Conservation (phyloP, 352 stramenopile species). For the Sclerospora graminicola region DNA sequence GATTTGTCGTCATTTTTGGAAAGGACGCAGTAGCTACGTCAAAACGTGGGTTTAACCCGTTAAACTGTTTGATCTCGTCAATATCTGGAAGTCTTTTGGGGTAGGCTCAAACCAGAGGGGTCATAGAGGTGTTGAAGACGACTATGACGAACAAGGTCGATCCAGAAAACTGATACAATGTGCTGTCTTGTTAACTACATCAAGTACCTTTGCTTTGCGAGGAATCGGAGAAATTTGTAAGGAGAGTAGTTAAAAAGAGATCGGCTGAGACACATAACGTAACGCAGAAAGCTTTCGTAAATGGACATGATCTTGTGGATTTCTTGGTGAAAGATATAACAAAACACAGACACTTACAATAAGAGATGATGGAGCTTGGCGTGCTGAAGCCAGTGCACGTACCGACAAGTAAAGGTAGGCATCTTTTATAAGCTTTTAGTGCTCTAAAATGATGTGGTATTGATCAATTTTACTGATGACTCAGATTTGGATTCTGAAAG, state of each 20-base stretch:
- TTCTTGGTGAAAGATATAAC: slow-evolving; percentile 60
- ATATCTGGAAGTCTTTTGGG: slow-evolving; percentile 73
- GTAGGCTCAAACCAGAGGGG: slow-evolving; percentile 36
- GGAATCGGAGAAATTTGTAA: no score
- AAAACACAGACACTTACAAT: slow-evolving; percentile 54
- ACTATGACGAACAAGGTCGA: slow-evolving; percentile 43
- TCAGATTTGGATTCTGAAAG: slow-evolving; percentile 66
- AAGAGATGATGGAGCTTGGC: no score
- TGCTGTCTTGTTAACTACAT: slow-evolving; percentile 61
- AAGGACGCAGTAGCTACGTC: no score
- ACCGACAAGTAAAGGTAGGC: slow-evolving; percentile 4
- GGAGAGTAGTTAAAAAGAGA: no score
- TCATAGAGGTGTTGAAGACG: no score
- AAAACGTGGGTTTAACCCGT: slow-evolving; percentile 58
- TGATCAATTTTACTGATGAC: slow-evolving; percentile 60
- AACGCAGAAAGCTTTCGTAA: slow-evolving; percentile 59
- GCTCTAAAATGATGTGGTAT: slow-evolving; percentile 74
- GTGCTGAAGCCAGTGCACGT: no score
- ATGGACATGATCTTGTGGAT: slow-evolving; percentile 63
- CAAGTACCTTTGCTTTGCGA: slow-evolving; percentile 52
- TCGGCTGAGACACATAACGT: no score
- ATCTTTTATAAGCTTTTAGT: slow-evolving; percentile 43
- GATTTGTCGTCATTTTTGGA: slow-evolving; percentile 73
- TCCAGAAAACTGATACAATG: slow-evolving; percentile 47
- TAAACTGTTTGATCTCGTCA: slow-evolving; percentile 75